These are phyloP conservation scores for Rhodotorula paludigena DNA, from an alignment of 768 basidiomycete genomes.

Conservation along the genomic window DNA sequence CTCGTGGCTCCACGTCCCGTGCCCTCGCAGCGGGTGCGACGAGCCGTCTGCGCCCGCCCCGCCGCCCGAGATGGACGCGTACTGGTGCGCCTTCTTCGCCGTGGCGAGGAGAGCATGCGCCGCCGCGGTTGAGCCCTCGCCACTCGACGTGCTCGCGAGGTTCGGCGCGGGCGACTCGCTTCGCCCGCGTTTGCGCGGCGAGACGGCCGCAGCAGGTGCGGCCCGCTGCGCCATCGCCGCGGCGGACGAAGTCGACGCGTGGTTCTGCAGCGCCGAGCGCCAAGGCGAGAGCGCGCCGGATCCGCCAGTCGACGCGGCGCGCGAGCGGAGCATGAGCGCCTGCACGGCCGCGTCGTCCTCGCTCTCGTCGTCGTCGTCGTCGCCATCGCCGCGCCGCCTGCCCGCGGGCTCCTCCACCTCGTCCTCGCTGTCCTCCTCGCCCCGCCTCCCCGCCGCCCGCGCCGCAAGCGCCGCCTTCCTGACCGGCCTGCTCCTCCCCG, in stretches of 20 bases:
- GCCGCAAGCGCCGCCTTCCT: too few relatives aligned
- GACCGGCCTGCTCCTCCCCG: background rate
- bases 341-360: background rate
- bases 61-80: background rate
- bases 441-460: too few relatives aligned
- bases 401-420: background rate
- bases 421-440: too few relatives aligned
- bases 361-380: constrained; percentile 1
- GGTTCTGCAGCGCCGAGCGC: background rate
- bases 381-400: background rate
- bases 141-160: background rate
- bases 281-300: background rate
- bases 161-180: constrained; percentile 18
- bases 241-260: background rate
- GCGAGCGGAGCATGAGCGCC: background rate
- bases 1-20: background rate
- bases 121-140: constrained; percentile 20
- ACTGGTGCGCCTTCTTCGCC: constrained; percentile 20
- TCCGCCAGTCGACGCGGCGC: background rate
- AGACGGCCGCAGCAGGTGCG: background rate
- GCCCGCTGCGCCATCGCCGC: background rate
- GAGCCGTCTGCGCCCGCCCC: background rate
- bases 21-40: background rate
- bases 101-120: constrained; percentile 31
- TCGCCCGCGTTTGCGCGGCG: constrained; percentile 21